Evolutionary conservation across 371 early-diverging fungal species (phyloP), one percentile per base, ranked within the genome.

Genomic region (Haplosporangium sp.): DNA sequence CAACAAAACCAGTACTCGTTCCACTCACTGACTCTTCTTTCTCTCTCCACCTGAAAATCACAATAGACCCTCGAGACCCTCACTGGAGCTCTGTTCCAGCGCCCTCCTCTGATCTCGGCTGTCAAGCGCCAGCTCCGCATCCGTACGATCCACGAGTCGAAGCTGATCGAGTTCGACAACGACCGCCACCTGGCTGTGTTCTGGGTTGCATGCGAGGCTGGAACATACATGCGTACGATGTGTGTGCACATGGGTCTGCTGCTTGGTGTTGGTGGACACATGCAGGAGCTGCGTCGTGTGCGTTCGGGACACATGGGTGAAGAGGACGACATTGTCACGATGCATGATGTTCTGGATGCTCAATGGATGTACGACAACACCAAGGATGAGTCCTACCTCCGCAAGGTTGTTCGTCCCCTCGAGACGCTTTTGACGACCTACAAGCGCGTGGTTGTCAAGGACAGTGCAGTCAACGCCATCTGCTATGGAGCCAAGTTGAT

Each of bases 121-220:
- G 99, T 99, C 81, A 99, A 99, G 89, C 92, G 99, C 82, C 99
- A 99, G 86, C 91, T 99, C 64, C 96, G 99, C 86, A 94, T 99
- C 70, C 95, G 99, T 84, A 99, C 98, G 48, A 97, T 99, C 79
- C 96, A 99, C 84, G 95, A 96, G 76, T 91, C 93, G 68, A 97
- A 98, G 85, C 86, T 99, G 72, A 68, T 98, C 45, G 99, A 99
- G 86, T 98, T 96, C 72, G 95, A 97, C 85, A 96, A 97, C 76
- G 95, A 97, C 68, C 92, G 96, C 57, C 95, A 97, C 72, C 84
- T 98, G 80, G 98, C 93, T 64, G 95, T 99, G 43, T 99, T 99
- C 88, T 96, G 96, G 95, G 99, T 96, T 37, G 90, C 90, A 67
- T 99, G 99, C 85, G 99, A 99, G 89, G 99, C 99, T 62, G 99